Conservation (phyloP, 2,329 filamentous ascomycete genomes). For the Colletotrichum lentis region DNA sequence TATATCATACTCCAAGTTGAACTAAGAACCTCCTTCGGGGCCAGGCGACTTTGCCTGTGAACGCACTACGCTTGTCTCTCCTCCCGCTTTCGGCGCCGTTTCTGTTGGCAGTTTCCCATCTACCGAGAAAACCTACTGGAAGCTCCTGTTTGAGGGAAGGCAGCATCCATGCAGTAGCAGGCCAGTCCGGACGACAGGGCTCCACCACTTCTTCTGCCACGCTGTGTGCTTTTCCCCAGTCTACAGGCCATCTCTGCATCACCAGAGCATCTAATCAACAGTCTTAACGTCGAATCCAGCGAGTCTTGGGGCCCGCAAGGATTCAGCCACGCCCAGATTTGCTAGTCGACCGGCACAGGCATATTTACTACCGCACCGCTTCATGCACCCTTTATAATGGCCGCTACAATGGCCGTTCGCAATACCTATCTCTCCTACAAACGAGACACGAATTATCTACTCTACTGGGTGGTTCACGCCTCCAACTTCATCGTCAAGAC, state of each 20-base stretch:
- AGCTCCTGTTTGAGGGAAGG: not conserved
- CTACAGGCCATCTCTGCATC: not conserved
- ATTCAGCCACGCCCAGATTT: not conserved
- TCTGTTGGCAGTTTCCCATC: not conserved
- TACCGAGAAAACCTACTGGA: not conserved
- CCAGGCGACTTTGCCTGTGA: not conserved
- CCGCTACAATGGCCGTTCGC: constrained; percentile 39
- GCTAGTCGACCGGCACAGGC: not conserved
- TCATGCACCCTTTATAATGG: not conserved
- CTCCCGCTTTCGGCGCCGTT: not conserved
- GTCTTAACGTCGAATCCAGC: not conserved
- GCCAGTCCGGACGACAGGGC: not conserved
- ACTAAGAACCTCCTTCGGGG: not conserved
- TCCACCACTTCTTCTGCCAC: not conserved
- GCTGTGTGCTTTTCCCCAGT: not conserved
- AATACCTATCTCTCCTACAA: constrained; percentile 52
- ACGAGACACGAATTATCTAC: constrained; percentile 47
- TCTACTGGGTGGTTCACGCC: constrained; percentile 52
- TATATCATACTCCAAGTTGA: too few relatives aligned
- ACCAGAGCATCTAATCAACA: not conserved
- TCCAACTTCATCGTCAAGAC: constrained; percentile 49
- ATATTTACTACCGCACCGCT: not conserved
- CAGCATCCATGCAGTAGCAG: not conserved
- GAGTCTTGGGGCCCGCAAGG: not conserved
- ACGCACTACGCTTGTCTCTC: not conserved